Conservation (phyloP, 371 early-diverging fungal genomes). For the Coemansia sp. region DNA sequence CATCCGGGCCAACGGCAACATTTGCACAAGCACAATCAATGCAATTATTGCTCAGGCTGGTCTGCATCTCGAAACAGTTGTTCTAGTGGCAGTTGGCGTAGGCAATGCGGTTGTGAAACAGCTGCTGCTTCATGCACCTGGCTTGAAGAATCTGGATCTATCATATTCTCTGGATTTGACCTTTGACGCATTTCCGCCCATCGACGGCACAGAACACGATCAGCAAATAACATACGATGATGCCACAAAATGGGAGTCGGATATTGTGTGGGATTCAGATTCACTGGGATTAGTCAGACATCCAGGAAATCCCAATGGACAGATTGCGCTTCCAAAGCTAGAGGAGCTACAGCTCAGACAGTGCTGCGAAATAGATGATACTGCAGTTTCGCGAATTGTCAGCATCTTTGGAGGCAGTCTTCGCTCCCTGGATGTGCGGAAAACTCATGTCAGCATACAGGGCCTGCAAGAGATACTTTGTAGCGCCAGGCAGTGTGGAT, state of each 20-base stretch:
- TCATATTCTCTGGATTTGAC: slow-evolving; percentile 23
- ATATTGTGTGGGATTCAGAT: background rate
- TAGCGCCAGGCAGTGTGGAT: slow-evolving; percentile 1
- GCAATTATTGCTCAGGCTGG: slow-evolving; percentile 12
- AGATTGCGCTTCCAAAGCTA: slow-evolving; percentile 17
- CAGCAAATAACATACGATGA: background rate
- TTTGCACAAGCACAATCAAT: slow-evolving; percentile 11
- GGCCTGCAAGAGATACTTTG: background rate
- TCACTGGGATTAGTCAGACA: background rate
- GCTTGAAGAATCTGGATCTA: slow-evolving; percentile 24
- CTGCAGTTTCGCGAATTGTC: slow-evolving; percentile 14
- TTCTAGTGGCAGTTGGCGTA: slow-evolving; percentile 16
- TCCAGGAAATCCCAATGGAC: slow-evolving; percentile 2
- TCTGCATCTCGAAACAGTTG: slow-evolving; percentile 15
- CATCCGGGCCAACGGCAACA: slow-evolving; percentile 16
- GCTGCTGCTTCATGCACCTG: slow-evolving; percentile 17
- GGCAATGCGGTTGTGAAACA: slow-evolving; percentile 15
- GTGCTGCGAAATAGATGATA: slow-evolving; percentile 10
- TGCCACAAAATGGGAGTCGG: background rate
- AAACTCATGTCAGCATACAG: slow-evolving; percentile 2
- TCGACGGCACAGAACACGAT: background rate
- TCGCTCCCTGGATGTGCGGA: slow-evolving; percentile 12
- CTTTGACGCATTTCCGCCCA: slow-evolving; percentile 28
- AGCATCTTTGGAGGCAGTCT: slow-evolving; percentile 19
- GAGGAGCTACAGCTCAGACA: slow-evolving; percentile 6